Conservation (phyloP, 169 alveolate genomes). For the Cryptosporidium tyzzeri region DNA sequence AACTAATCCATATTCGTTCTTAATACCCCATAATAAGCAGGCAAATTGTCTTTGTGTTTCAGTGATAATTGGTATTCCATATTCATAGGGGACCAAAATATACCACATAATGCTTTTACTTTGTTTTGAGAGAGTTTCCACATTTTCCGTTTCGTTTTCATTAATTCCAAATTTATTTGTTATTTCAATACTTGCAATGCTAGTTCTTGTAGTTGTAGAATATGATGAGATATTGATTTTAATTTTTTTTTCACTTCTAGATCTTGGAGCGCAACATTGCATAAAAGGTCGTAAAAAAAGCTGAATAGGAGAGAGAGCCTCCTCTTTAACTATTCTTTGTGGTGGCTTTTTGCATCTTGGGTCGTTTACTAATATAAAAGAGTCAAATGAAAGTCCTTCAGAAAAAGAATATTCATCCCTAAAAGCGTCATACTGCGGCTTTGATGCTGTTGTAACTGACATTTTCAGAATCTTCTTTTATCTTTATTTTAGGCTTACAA, state of each 20-base stretch:
- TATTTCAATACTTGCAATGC: constrained; percentile 23
- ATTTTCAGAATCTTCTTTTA: background rate
- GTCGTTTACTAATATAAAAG: constrained; percentile 59
- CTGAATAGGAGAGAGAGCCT: constrained; percentile 43
- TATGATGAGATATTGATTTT: constrained; percentile 60
- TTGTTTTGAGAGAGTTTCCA: constrained; percentile 5
- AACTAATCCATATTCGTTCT: constrained; percentile 51
- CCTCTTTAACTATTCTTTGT: background rate
- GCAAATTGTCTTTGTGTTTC: constrained; percentile 58
- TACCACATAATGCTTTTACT: constrained; percentile 47
- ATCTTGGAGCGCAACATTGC: constrained; percentile 72
- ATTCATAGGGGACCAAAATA: constrained; percentile 55
- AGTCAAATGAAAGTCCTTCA: constrained; percentile 73
- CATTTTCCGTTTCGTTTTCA: background rate
- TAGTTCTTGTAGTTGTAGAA: constrained; percentile 60
- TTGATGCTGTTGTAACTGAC: constrained; percentile 71
- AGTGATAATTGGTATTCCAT: constrained; percentile 52
- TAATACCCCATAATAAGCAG: constrained; percentile 60
- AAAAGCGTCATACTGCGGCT: constrained; percentile 57
- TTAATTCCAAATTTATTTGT: background rate
- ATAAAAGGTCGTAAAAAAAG: constrained; percentile 59
- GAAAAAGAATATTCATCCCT: constrained; percentile 71
- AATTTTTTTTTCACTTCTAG: constrained; percentile 10
- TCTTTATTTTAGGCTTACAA: background rate
- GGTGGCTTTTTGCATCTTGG: constrained; percentile 53